phyloP scores from a whole-genome alignment of 2,329 filamentous ascomycete genomes.

The Colletotrichum sp. region DNA sequence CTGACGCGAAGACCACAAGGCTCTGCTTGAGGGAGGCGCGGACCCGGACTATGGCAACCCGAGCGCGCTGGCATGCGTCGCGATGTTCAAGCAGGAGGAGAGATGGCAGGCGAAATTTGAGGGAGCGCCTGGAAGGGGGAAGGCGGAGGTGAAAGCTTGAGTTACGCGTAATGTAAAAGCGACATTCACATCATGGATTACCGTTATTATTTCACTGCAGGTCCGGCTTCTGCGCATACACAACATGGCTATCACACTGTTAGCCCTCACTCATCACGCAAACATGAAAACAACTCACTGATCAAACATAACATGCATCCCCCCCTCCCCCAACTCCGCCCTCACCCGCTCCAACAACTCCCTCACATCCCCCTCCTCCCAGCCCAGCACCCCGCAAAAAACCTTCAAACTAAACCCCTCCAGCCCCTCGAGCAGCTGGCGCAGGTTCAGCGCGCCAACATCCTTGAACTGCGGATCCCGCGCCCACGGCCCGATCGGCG shows the following conservation, averaged over 20 bases:
- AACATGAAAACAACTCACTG: background rate
- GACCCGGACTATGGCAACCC: slow-evolving; percentile 59
- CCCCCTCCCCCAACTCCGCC: background rate
- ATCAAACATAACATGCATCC: background rate
- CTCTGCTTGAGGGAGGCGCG: slow-evolving; percentile 55
- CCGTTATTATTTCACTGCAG: background rate
- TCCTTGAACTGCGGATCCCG: slow-evolving; percentile 33
- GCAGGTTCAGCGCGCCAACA: slow-evolving; percentile 26
- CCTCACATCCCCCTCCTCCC: slow-evolving; percentile 12
- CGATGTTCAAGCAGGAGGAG: slow-evolving; percentile 58
- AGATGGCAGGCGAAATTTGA: slow-evolving; percentile 56
- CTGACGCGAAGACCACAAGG: slow-evolving; percentile 30
- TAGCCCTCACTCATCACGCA: background rate
- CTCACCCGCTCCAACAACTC: background rate
- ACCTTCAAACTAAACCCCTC: slow-evolving; percentile 27
- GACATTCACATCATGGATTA: background rate
- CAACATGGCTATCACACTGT: background rate
- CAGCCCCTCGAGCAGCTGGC: slow-evolving; percentile 21
- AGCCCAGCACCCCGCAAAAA: slow-evolving; percentile 32
- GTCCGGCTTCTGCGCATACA: background rate
- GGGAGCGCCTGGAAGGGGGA: slow-evolving; percentile 51
- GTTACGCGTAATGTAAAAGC: background rate
- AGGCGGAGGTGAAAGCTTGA: slow-evolving; percentile 28
- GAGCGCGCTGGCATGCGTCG: slow-evolving; percentile 52
- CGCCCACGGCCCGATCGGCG: slow-evolving; percentile 41